Conservation (phyloP, 2,329 filamentous ascomycete genomes). For the Pezicula neosporulosa region DNA sequence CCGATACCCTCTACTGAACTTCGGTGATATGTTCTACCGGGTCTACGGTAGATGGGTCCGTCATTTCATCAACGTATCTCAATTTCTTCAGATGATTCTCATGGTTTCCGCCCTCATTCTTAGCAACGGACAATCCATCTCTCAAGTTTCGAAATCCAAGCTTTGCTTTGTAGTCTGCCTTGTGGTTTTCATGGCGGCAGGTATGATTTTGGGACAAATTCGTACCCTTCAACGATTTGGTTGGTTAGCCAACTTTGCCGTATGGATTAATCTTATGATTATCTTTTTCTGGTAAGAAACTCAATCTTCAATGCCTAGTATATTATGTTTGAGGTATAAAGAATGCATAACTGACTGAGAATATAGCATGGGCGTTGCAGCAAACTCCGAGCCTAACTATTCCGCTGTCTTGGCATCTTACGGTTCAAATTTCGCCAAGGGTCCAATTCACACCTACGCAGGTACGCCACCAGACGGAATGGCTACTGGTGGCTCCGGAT, state of each 20-base stretch:
- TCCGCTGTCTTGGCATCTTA: conserved; percentile 26
- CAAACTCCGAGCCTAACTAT: conserved; percentile 47
- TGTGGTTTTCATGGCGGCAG: conserved; percentile 45
- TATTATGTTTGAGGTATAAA: not conserved
- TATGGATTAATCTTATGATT: conserved; percentile 52
- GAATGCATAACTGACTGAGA: conserved; percentile 1
- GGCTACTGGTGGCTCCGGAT: conserved; percentile 37
- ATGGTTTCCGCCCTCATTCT: conserved; percentile 49
- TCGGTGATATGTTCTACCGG: conserved; percentile 38
- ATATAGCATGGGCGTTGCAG: conserved; percentile 46
- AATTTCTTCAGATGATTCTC: conserved; percentile 37
- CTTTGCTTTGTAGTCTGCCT: conserved; percentile 52
- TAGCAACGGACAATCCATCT: conserved; percentile 52
- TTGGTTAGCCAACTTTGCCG: conserved; percentile 51
- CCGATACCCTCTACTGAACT: conserved; percentile 19
- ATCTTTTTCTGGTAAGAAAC: conserved; percentile 41
- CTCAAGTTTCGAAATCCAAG: conserved; percentile 44
- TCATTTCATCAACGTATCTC: conserved; percentile 44
- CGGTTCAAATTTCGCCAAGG: conserved; percentile 24
- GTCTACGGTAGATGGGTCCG: conserved; percentile 39
- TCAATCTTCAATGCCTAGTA: not conserved
- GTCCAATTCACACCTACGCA: conserved; percentile 29
- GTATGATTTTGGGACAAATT: conserved; percentile 52
- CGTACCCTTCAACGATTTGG: conserved; percentile 50
- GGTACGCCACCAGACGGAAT: conserved; percentile 38